These are phyloP conservation scores for Linum lewisii DNA, from an alignment of 345 rosid genomes.

Conservation along the genomic window DNA sequence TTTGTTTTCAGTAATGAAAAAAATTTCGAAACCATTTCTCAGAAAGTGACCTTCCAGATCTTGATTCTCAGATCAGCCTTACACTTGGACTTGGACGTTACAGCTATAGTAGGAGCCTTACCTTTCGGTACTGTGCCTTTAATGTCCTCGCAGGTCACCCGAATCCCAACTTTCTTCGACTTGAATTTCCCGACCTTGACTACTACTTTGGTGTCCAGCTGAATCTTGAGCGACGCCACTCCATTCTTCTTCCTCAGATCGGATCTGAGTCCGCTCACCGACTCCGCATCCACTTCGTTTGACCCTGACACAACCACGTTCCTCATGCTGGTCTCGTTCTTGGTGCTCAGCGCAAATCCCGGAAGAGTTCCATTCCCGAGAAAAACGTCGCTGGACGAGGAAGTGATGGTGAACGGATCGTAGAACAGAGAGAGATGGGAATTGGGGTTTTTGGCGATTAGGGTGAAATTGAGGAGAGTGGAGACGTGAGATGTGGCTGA, in stretches of 20 bases:
- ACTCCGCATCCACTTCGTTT: slow-evolving; percentile 60
- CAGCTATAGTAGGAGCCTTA: slow-evolving; percentile 54
- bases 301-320: slow-evolving; percentile 40
- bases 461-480: slow-evolving; percentile 69
- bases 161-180: slow-evolving; percentile 71
- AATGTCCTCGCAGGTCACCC: slow-evolving; percentile 60
- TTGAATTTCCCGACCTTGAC: slow-evolving; percentile 45
- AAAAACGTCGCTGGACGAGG: slow-evolving; percentile 30
- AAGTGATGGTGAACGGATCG: slow-evolving; percentile 45
- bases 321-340: slow-evolving; percentile 55
- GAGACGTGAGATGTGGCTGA: slow-evolving; percentile 55
- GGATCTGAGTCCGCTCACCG: slow-evolving; percentile 44
- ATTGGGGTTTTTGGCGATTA: slow-evolving; percentile 67
- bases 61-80: slow-evolving; percentile 76
- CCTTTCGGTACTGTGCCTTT: slow-evolving; percentile 61
- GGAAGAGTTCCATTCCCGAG: slow-evolving; percentile 75
- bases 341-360: slow-evolving; percentile 36
- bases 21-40: not conserved
- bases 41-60: slow-evolving; percentile 88
- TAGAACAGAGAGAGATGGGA: slow-evolving; percentile 58
- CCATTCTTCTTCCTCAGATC: slow-evolving; percentile 61
- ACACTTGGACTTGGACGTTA: slow-evolving; percentile 41
- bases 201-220: slow-evolving; percentile 56
- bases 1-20: not conserved
- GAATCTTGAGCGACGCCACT: slow-evolving; percentile 34